These are phyloP conservation scores for Dactylellina haptotyla DNA, from an alignment of 2,329 filamentous ascomycete genomes.

Conservation along the genomic window DNA sequence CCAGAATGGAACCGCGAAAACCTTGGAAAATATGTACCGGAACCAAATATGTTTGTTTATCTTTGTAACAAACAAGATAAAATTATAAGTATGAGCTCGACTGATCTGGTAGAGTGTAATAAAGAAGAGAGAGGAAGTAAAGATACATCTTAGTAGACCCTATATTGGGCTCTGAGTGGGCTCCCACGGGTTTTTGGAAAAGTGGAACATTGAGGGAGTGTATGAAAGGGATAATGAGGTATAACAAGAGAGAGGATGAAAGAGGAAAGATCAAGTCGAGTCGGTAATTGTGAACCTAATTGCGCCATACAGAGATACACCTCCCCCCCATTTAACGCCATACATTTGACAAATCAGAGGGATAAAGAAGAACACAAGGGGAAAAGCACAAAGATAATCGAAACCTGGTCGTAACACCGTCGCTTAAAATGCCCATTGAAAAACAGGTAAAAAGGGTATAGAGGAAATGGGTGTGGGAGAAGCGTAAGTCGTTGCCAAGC, in stretches of 20 bases:
- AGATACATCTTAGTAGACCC: background rate
- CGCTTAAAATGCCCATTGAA: conserved; percentile 43
- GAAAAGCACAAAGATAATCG: no score
- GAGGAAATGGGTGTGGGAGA: conserved; percentile 5
- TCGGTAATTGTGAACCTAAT: background rate
- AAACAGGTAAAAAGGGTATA: conserved; percentile 10
- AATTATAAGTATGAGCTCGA: conserved; percentile 2
- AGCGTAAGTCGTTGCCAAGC: background rate
- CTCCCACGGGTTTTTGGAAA: background rate
- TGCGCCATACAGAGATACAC: conserved; percentile 19
- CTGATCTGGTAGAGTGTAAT: background rate
- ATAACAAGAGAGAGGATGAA: background rate
- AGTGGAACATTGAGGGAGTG: background rate
- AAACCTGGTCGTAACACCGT: conserved; percentile 32
- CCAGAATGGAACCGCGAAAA: background rate
- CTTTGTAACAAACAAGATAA: conserved; percentile 10
- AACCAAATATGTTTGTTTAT: background rate
- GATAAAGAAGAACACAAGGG: background rate
- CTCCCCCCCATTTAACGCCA: conserved; percentile 20
- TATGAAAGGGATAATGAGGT: background rate
- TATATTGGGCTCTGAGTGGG: background rate
- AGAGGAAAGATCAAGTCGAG: conserved; percentile 5
- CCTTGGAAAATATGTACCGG: conserved; percentile 3
- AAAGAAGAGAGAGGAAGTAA: conserved; percentile 2
- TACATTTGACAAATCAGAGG: background rate